Conservation (phyloP, 805 yeast species). For the Yarrowia yakushimensis region DNA sequence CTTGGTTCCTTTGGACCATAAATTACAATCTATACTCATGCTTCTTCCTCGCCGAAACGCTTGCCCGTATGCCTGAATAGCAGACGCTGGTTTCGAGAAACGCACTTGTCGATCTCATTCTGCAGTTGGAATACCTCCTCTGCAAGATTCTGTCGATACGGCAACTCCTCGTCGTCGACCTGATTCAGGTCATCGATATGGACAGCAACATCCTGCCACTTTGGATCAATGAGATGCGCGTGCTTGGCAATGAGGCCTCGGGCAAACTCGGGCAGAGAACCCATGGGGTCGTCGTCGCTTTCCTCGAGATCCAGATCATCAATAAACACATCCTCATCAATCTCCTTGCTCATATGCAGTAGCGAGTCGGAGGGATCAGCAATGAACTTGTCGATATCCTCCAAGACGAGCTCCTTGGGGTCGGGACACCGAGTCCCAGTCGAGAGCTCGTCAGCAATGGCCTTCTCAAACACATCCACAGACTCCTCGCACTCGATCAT, state of each 20-base stretch:
- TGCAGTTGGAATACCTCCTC: slow-evolving; percentile 16
- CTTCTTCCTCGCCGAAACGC: background rate
- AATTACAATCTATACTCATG: background rate
- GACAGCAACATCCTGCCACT: slow-evolving; percentile 14
- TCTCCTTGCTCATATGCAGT: background rate
- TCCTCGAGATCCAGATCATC: slow-evolving; percentile 1
- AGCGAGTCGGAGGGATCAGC: background rate
- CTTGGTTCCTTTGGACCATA: too few relatives aligned
- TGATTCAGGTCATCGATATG: slow-evolving; percentile 6
- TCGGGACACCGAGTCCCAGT: background rate
- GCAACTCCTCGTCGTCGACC: slow-evolving; percentile 13
- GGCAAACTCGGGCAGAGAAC: slow-evolving; percentile 5
- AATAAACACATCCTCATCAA: slow-evolving; percentile 1
- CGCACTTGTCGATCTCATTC: background rate
- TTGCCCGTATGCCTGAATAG: slow-evolving; percentile 5
- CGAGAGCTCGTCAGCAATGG: background rate
- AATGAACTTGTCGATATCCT: slow-evolving; percentile 12
- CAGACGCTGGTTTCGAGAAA: slow-evolving; percentile 14
- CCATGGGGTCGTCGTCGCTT: slow-evolving; percentile 3
- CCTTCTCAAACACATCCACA: background rate
- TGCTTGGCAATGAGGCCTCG: background rate
- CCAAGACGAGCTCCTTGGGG: background rate
- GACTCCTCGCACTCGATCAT: background rate
- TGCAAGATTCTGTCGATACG: slow-evolving; percentile 11
- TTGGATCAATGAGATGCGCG: background rate